These are phyloP conservation scores for Populus simonii DNA, from an alignment of 345 rosid species.

Conservation along the genomic window DNA sequence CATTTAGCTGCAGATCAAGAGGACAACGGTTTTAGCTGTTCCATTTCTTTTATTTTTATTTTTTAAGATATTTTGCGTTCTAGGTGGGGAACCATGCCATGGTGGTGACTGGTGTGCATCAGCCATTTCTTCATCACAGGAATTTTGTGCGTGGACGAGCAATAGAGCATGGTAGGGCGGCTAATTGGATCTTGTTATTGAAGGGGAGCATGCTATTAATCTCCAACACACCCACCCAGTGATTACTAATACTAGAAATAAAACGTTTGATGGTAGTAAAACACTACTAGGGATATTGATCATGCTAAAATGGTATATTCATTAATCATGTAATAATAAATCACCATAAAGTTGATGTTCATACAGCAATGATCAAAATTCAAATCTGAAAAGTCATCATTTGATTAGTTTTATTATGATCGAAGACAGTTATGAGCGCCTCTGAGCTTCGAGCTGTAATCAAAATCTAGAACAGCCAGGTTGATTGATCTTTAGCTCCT, in stretches of 20 bases:
- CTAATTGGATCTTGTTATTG: neutral
- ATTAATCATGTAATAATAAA: neutral
- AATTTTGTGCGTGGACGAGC: too few species aligned
- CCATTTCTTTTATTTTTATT: neutral
- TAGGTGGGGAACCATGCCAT: too few species aligned
- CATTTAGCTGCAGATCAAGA: constrained; percentile 39
- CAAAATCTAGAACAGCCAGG: constrained; percentile 38
- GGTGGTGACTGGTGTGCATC: too few species aligned
- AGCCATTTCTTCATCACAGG: too few species aligned
- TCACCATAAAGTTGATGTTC: neutral
- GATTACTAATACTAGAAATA: neutral
- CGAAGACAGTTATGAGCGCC: neutral
- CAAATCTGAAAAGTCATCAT: neutral
- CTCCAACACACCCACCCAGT: neutral
- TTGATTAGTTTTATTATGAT: neutral
- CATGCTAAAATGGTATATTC: neutral
- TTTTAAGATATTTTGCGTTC: too few species aligned
- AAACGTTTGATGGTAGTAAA: neutral
- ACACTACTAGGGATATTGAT: neutral
- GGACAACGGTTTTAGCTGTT: constrained; percentile 23
- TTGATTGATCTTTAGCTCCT: constrained; percentile 39
- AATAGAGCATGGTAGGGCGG: too few species aligned
- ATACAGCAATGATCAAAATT: neutral
- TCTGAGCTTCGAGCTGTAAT: neutral
- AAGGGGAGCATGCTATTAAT: neutral